These are phyloP conservation scores for Colletotrichum neosansevieriae DNA, from an alignment of 2,329 filamentous ascomycete species.

Conservation along the genomic window DNA sequence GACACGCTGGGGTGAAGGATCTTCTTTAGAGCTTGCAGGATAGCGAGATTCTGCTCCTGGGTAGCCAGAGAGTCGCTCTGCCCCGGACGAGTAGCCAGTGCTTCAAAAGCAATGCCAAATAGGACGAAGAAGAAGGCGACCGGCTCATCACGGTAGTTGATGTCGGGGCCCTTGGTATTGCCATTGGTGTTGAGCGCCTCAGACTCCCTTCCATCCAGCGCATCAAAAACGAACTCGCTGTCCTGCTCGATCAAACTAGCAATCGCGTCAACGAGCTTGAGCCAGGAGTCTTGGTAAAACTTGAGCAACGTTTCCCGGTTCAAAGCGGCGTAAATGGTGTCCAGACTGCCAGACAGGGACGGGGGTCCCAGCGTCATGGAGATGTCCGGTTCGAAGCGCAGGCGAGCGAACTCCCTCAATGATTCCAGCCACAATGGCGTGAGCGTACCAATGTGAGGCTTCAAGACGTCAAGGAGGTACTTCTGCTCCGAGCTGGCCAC, in stretches of 20 bases:
- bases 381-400: constrained; percentile 97
- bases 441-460: constrained; percentile 88
- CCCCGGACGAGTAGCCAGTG: constrained; percentile 84
- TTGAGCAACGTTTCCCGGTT: constrained; percentile 93
- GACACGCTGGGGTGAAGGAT: constrained; percentile 95
- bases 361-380: constrained; percentile 88
- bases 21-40: constrained; percentile 91
- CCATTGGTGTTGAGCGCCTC: constrained; percentile 61
- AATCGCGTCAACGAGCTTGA: constrained; percentile 96
- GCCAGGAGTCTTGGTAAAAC: constrained; percentile 98
- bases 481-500: constrained; percentile 93
- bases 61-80: constrained; percentile 75
- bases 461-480: constrained; percentile 89
- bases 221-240: constrained; percentile 97
- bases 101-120: constrained; percentile 96
- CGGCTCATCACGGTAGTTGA: constrained; percentile 98
- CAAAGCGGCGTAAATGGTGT: constrained; percentile 93
- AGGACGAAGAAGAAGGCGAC: constrained; percentile 99
- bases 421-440: constrained; percentile 96
- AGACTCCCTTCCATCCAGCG: constrained; percentile 85
- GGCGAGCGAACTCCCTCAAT: constrained; percentile 89
- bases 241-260: constrained; percentile 97
- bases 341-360: constrained; percentile 85
- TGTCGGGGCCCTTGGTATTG: constrained; percentile 76
- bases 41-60: constrained; percentile 85